Percentiles rank a stretch among this genome's conserved stretches.
Evolutionary conservation across 306 rosid genomes (phyloP).

Genomic region (Senna siamea): DNA sequence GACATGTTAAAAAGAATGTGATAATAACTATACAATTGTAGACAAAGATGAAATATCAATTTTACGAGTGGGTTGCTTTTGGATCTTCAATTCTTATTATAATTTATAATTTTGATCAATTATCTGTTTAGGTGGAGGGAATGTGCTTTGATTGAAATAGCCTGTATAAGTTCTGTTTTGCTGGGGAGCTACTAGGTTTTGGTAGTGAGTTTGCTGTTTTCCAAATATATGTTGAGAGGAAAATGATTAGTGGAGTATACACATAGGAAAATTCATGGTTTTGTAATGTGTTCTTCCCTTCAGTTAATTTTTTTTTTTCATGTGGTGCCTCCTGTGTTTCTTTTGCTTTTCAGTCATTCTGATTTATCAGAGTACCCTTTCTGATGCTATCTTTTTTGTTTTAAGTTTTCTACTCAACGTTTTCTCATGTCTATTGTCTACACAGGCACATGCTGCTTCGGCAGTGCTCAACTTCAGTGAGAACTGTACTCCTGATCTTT

Average conservation of each 20-base stretch:
- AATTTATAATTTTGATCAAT: not conserved
- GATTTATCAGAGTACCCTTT: not conserved
- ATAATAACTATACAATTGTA: no score
- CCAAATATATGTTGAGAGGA: no score
- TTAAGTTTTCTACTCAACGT: not conserved
- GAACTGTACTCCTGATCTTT: conserved; percentile 92
- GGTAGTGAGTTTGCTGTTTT: no score
- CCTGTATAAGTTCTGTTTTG: no score
- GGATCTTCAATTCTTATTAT: not conserved
- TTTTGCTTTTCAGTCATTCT: not conserved
- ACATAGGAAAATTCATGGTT: not conserved
- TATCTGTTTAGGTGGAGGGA: not conserved
- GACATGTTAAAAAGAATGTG: no score
- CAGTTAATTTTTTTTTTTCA: not conserved
- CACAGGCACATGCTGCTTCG: conserved; percentile 99
- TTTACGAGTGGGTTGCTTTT: not conserved
- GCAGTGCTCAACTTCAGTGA: conserved; percentile 99
- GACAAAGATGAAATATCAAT: no score
- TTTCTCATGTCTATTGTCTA: conserved; percentile 8
- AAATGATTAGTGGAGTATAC: no score
- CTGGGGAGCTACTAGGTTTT: no score
- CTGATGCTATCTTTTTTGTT: not conserved
- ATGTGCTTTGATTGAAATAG: not conserved
- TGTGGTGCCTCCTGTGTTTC: not conserved
- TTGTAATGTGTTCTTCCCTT: not conserved